These are phyloP conservation scores for Rhizopus sp. DNA, from an alignment of 371 early-diverging fungal genomes.

Conservation along the genomic window DNA sequence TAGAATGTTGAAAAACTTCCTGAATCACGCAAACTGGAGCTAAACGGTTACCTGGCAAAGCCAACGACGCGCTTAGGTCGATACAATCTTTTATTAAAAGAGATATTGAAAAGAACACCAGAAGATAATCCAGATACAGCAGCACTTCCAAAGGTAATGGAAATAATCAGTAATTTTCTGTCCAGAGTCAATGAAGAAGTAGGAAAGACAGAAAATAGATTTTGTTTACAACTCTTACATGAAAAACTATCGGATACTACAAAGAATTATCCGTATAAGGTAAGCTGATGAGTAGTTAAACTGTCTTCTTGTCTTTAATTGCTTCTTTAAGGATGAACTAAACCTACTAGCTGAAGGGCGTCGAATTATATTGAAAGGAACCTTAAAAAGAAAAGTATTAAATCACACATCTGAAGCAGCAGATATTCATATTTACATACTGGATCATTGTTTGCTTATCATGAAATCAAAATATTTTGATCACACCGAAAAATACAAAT, in stretches of 20 bases:
- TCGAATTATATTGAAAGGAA: constrained; percentile 75
- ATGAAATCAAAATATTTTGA: constrained; percentile 50
- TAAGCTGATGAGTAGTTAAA: neutral
- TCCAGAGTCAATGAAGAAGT: constrained; percentile 73
- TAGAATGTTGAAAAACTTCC: constrained; percentile 60
- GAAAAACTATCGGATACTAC: constrained; percentile 55
- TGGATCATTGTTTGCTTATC: constrained; percentile 79
- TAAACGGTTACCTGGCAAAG: constrained; percentile 73
- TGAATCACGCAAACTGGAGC: constrained; percentile 76
- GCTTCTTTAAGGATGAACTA: constrained; percentile 8
- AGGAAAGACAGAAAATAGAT: constrained; percentile 76
- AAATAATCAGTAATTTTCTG: constrained; percentile 63
- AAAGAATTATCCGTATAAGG: constrained; percentile 49
- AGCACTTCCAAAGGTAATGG: constrained; percentile 62
- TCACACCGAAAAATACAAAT: constrained; percentile 19
- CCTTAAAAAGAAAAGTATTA: constrained; percentile 61
- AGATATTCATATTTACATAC: constrained; percentile 70
- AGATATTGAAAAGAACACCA: constrained; percentile 77
- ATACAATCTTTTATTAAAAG: constrained; percentile 80
- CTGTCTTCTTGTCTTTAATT: neutral
- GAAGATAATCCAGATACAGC: constrained; percentile 74
- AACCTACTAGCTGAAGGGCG: constrained; percentile 56
- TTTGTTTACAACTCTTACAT: constrained; percentile 12
- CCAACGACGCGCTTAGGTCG: constrained; percentile 88
- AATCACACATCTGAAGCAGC: constrained; percentile 52